These are phyloP conservation scores for Pestalotiopsis sp. DNA, from an alignment of 2,329 filamentous ascomycete genomes.

Conservation along the genomic window DNA sequence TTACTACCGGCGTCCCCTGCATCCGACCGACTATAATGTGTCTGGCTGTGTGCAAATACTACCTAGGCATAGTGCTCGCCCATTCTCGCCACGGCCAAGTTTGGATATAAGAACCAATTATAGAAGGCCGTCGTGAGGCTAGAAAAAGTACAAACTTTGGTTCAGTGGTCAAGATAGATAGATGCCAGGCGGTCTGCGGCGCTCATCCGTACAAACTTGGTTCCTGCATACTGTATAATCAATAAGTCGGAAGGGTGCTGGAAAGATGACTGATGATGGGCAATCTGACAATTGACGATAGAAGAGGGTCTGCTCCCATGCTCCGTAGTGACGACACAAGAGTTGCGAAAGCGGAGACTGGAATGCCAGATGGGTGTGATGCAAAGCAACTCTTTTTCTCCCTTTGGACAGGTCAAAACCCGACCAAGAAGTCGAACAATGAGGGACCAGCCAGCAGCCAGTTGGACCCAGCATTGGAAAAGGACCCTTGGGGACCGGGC, in stretches of 20 bases:
- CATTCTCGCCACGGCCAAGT: background rate
- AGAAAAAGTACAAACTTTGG: background rate
- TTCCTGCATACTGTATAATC: background rate
- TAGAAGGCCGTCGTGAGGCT: background rate
- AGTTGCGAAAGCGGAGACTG: background rate
- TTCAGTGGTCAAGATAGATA: too few species aligned
- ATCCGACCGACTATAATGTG: background rate
- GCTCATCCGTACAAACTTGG: background rate
- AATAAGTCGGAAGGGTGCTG: background rate
- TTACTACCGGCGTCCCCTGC: background rate
- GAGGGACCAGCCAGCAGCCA: background rate
- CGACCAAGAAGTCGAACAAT: background rate
- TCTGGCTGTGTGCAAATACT: background rate
- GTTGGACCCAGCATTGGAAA: background rate
- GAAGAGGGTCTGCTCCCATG: background rate
- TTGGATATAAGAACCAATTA: background rate
- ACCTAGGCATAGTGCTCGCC: background rate
- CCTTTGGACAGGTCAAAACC: background rate
- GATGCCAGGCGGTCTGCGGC: background rate
- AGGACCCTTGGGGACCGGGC: background rate
- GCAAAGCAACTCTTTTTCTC: background rate
- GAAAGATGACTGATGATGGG: background rate
- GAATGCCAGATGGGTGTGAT: background rate
- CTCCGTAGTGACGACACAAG: background rate
- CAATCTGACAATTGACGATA: background rate